phyloP scores from a whole-genome alignment of 2,329 filamentous ascomycete species.

The Rhynchosporium agropyri region DNA sequence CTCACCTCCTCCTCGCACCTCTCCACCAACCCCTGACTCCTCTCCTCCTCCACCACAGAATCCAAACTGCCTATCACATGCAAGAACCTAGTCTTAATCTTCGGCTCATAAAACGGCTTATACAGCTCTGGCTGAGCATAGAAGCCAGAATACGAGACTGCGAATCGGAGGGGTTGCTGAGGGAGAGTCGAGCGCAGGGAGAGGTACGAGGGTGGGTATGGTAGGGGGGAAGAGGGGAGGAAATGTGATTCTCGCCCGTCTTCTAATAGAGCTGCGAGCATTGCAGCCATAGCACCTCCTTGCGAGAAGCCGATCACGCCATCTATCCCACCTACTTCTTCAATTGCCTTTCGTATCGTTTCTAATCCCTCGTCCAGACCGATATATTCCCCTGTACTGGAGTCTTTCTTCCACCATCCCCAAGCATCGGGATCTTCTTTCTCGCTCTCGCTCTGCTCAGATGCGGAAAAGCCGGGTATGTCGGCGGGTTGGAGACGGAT shows the following conservation, averaged over 20 bases:
- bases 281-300: conserved; percentile 70
- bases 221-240: conserved; percentile 46
- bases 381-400: conserved; percentile 65
- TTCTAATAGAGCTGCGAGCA: conserved; percentile 76
- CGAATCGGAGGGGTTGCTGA: conserved; percentile 64
- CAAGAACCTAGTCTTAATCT: conserved; percentile 74
- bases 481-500: conserved; percentile 63
- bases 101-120: conserved; percentile 71
- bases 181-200: conserved; percentile 39
- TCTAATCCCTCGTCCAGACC: conserved; percentile 70
- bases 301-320: conserved; percentile 83
- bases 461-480: conserved; percentile 64
- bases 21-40: conserved; percentile 69
- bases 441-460: conserved; percentile 47
- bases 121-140: conserved; percentile 64
- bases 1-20: conserved; percentile 57
- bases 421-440: conserved; percentile 67
- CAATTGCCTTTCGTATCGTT: conserved; percentile 62
- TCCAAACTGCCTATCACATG: conserved; percentile 85
- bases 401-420: conserved; percentile 77
- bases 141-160: conserved; percentile 78
- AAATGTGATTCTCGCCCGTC: conserved; percentile 50
- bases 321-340: conserved; percentile 68
- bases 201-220: conserved; percentile 50
- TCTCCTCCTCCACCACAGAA: conserved; percentile 80